Conservation (phyloP, 257 asterid species). For the Jacaranda copaia region DNA sequence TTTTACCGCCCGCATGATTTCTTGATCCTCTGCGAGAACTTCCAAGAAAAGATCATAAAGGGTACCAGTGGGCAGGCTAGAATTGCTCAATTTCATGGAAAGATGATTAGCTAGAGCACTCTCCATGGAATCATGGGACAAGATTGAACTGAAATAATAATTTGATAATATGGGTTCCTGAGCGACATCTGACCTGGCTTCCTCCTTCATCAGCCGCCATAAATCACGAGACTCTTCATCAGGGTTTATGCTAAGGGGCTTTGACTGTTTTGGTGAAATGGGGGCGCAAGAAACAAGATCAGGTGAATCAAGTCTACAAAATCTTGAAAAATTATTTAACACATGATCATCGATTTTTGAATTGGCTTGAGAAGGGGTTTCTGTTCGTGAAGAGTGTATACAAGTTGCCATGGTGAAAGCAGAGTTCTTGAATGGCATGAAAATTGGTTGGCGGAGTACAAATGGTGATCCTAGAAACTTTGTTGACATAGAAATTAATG, state of each 20-base stretch:
- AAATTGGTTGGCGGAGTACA: conserved; percentile 27
- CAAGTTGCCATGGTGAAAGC: conserved; percentile 65
- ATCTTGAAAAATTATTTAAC: conserved; percentile 50
- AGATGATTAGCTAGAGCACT: conserved; percentile 70
- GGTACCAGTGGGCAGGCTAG: conserved; percentile 56
- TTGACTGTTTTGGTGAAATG: conserved; percentile 35
- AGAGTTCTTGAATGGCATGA: conserved; percentile 30
- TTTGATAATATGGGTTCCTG: conserved; percentile 75
- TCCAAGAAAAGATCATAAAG: conserved; percentile 61
- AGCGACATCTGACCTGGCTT: conserved; percentile 69
- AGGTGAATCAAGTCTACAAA: conserved; percentile 50
- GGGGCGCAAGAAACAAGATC: conserved; percentile 53
- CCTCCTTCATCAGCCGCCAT: conserved; percentile 72
- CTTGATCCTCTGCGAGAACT: conserved; percentile 56
- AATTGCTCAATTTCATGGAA: conserved; percentile 64
- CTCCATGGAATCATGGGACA: conserved; percentile 68
- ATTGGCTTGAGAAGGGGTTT: conserved; percentile 44
- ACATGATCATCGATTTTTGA: conserved; percentile 48
- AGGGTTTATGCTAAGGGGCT: conserved; percentile 14
- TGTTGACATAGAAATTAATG: conserved; percentile 51
- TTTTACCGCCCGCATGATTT: conserved; percentile 55
- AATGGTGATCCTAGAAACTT: conserved; percentile 44
- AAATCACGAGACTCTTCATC: conserved; percentile 41
- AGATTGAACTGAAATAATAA: conserved; percentile 61
- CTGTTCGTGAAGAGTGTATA: conserved; percentile 63